These are phyloP conservation scores for Globisporangium uncinulatum DNA, from an alignment of 352 stramenopile genomes.

Conservation along the genomic window DNA sequence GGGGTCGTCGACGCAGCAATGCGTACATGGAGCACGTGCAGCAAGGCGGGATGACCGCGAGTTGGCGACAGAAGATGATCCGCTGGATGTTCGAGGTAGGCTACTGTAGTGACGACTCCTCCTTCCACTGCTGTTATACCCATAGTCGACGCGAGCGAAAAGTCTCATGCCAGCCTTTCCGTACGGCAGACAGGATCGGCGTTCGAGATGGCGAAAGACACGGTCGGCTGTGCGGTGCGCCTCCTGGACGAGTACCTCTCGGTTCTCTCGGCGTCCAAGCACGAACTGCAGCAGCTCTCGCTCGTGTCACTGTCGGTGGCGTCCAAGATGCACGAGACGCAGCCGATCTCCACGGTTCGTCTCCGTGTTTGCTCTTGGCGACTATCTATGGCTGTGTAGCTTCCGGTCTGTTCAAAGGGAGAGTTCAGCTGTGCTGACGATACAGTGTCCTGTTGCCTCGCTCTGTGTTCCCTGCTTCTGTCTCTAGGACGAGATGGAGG, in stretches of 20 bases:
- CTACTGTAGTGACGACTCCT: neutral
- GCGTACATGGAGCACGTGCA: constrained; percentile 17
- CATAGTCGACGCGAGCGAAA: neutral
- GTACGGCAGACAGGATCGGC: constrained; percentile 6
- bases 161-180: neutral
- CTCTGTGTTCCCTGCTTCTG: neutral
- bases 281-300: constrained; percentile 10
- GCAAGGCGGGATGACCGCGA: constrained; percentile 31
- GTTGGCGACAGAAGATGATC: constrained; percentile 37
- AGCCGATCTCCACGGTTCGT: constrained; percentile 13
- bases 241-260: constrained; percentile 14
- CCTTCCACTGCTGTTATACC: neutral
- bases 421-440: neutral
- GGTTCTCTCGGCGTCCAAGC: constrained; percentile 10
- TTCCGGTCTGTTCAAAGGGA: neutral
- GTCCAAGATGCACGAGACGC: constrained; percentile 14
- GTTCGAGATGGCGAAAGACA: constrained; percentile 15
- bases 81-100: constrained; percentile 48
- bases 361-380: neutral
- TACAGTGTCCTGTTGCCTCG: neutral
- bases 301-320: constrained; percentile 10
- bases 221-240: constrained; percentile 9
- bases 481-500: constrained; percentile 36
- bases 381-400: no score
- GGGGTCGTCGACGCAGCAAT: no score